Evolutionary conservation across 2,329 filamentous ascomycete species (phyloP).

Genomic region (Pezicula neosporulosa): DNA sequence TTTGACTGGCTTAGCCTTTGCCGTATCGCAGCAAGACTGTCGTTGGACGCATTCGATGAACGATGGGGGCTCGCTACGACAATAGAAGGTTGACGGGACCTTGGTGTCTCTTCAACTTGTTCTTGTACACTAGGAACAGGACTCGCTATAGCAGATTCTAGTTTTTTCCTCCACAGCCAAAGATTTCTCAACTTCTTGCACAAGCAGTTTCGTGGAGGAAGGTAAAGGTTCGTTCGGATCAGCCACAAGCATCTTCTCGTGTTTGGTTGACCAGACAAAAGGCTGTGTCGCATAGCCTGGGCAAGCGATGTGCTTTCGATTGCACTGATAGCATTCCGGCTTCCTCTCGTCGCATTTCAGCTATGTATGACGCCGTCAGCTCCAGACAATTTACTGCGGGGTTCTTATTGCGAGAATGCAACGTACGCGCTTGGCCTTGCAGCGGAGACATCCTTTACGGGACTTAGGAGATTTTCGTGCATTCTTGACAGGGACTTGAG

Average conservation of each 20-base stretch:
- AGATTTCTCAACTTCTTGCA: not conserved
- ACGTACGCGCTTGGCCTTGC: constrained; percentile 25
- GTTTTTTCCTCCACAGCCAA: not conserved
- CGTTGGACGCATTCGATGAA: not conserved
- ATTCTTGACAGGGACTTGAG: constrained; percentile 8
- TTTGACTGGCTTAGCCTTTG: not conserved
- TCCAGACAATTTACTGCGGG: not conserved
- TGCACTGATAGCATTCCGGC: constrained; percentile 23
- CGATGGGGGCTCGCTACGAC: not conserved
- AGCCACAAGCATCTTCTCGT: constrained; percentile 22
- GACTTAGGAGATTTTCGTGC: constrained; percentile 23
- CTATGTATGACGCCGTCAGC: constrained; percentile 10
- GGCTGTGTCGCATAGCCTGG: constrained; percentile 22
- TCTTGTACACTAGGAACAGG: not conserved
- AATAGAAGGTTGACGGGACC: not conserved
- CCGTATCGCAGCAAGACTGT: constrained; percentile 1
- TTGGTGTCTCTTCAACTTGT: not conserved
- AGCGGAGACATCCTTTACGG: constrained; percentile 23
- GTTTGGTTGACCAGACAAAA: constrained; percentile 26
- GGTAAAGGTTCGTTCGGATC: constrained; percentile 3
- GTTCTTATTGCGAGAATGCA: not conserved
- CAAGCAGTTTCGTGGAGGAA: constrained; percentile 3
- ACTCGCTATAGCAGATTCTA: not conserved
- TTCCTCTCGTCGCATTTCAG: constrained; percentile 28
- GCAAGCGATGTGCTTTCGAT: constrained; percentile 18